A percentile compares a stretch with the other conserved stretches of the same genome.
Conservation (phyloP, 139 green algal genomes). For the Chlorella sp. region DNA sequence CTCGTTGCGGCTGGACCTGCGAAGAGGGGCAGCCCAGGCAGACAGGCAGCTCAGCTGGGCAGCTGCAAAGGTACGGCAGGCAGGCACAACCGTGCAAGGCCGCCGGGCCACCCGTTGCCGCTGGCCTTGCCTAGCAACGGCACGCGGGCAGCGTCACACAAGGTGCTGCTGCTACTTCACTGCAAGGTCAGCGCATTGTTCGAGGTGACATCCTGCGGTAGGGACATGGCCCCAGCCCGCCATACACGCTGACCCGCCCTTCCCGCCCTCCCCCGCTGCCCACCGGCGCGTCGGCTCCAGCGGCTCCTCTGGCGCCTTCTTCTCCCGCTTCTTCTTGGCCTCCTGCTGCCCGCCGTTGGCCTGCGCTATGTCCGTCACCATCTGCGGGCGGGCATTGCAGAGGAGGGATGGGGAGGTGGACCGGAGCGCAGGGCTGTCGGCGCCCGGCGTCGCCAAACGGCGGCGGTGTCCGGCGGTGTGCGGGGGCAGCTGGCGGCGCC, state of each 20-base stretch:
- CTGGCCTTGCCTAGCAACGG: not conserved
- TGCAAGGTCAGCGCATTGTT: not conserved
- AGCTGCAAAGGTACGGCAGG: not conserved
- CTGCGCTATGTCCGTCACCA: constrained; percentile 19
- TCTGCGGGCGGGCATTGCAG: not conserved
- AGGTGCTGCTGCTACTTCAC: not conserved
- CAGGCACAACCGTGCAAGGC: not conserved
- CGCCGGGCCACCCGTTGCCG: too few species aligned
- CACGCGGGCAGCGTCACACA: not conserved
- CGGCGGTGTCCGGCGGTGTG: not conserved
- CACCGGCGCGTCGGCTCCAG: constrained; percentile 9
- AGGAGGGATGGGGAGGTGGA: not conserved
- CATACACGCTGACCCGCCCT: too few species aligned
- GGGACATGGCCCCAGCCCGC: too few species aligned
- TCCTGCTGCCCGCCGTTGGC: not conserved
- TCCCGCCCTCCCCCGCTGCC: not conserved
- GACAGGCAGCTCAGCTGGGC: not conserved
- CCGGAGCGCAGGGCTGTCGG: not conserved
- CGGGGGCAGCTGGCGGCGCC: not conserved
- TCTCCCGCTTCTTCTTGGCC: not conserved
- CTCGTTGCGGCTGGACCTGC: constrained; percentile 20
- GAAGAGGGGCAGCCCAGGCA: not conserved
- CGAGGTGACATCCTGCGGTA: too few species aligned
- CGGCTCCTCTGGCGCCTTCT: not conserved
- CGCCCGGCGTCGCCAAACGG: not conserved